Conservation (phyloP, 176 grass and related monocot species). For the Puccinellia tenuiflora region DNA sequence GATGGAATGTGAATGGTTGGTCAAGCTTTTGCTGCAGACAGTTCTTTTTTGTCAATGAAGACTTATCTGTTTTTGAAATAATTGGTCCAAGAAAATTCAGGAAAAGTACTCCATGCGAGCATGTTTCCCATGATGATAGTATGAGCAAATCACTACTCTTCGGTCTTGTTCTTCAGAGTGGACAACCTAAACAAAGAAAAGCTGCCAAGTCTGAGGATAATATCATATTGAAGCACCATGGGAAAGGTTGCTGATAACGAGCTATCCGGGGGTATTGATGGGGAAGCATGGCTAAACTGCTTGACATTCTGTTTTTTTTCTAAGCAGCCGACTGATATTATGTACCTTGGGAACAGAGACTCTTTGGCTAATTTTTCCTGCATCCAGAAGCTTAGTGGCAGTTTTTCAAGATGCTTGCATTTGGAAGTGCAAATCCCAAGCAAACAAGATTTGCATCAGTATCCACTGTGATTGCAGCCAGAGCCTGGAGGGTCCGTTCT, state of each 20-base stretch:
- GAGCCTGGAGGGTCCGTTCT: background rate
- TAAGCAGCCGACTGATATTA: background rate
- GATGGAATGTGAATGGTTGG: background rate
- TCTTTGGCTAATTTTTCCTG: background rate
- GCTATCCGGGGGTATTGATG: background rate
- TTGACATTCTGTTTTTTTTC: background rate
- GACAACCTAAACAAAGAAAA: background rate
- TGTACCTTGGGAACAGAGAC: background rate
- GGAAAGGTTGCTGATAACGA: conserved; percentile 4
- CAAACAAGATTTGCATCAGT: background rate
- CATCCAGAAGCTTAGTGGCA: conserved; percentile 12
- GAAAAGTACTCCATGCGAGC: conserved; percentile 25
- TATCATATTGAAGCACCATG: background rate
- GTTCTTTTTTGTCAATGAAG: background rate
- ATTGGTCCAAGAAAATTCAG: background rate
- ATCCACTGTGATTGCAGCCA: background rate
- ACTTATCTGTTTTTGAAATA: background rate
- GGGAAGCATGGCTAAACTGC: background rate
- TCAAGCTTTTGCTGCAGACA: background rate
- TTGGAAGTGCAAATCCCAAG: conserved; percentile 1
- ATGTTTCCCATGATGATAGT: background rate
- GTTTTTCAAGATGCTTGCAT: conserved; percentile 18
- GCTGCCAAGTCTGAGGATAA: background rate
- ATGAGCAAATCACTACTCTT: background rate
- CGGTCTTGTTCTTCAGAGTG: background rate